A percentile compares a stretch with the other conserved stretches of the same genome.
Evolutionary conservation across 2,329 filamentous ascomycete genomes (phyloP).

Genomic region (Diplodia mutila): DNA sequence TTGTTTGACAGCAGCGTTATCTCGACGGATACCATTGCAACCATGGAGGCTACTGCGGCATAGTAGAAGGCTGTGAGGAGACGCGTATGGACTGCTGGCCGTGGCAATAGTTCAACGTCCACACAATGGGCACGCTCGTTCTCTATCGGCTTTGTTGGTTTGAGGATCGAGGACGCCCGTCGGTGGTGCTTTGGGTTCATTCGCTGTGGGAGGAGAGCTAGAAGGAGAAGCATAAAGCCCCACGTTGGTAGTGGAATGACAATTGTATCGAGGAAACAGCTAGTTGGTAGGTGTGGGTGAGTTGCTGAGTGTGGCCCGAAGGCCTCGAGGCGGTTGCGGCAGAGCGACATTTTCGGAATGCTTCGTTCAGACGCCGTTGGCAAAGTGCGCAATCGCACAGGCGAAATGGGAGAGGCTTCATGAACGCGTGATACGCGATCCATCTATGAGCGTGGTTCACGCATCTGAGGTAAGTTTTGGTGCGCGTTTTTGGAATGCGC

Average conservation of each 20-base stretch:
- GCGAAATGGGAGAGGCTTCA: not conserved
- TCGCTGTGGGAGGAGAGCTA: constrained; percentile 31
- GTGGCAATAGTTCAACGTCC: not conserved
- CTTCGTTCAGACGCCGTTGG: not conserved
- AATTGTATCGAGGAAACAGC: constrained; percentile 43
- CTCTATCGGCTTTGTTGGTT: constrained; percentile 18
- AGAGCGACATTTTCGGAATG: constrained; percentile 31
- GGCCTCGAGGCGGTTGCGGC: constrained; percentile 38
- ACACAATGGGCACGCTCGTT: constrained; percentile 1
- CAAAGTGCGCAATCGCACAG: not conserved
- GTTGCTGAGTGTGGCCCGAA: constrained; percentile 40
- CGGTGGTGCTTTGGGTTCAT: not conserved
- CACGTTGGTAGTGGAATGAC: constrained; percentile 43
- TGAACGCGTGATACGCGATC: not conserved
- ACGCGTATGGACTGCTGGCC: constrained; percentile 4
- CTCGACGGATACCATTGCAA: constrained; percentile 40
- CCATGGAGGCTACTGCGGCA: constrained; percentile 36
- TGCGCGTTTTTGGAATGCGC: constrained; percentile 3
- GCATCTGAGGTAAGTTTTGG: not conserved
- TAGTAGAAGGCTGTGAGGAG: constrained; percentile 34
- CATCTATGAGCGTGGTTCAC: not conserved
- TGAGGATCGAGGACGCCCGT: constrained; percentile 9
- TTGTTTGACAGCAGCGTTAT: constrained; percentile 39
- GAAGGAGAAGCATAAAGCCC: constrained; percentile 36
- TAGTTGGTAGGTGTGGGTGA: constrained; percentile 40